A percentile compares a stretch with the other conserved stretches of the same genome.
Evolutionary conservation across 1,284 basidiomycete genomes (phyloP).

Genomic region (Pascua sp.): DNA sequence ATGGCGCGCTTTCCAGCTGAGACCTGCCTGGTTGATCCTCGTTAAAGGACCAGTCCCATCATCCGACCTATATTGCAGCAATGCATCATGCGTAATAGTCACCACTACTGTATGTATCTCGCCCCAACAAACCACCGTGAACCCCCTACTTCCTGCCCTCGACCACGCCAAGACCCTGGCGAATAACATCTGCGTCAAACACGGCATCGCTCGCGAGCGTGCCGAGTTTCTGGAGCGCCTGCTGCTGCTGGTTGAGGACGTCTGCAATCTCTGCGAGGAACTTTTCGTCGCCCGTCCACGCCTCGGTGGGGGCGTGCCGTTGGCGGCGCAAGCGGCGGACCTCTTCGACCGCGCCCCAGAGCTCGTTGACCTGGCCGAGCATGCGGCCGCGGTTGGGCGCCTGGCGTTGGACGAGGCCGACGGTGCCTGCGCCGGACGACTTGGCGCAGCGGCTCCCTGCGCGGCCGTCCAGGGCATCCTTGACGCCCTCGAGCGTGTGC

Average conservation of each 20-base stretch:
- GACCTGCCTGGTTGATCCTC: too few relatives aligned
- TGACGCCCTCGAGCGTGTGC: conserved; percentile 66
- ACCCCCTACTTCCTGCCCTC: conserved; percentile 14
- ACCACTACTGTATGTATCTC: not conserved
- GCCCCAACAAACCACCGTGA: not conserved
- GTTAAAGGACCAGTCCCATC: too few relatives aligned
- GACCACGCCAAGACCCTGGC: conserved; percentile 21
- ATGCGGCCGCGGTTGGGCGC: conserved; percentile 41
- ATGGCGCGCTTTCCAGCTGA: too few relatives aligned
- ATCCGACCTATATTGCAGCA: too few relatives aligned
- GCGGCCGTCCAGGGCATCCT: conserved; percentile 63
- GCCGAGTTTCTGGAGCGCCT: conserved; percentile 72
- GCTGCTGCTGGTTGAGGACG: conserved; percentile 74
- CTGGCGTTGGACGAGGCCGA: conserved; percentile 10
- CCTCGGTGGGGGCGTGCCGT: conserved; percentile 51
- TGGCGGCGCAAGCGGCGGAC: conserved; percentile 53
- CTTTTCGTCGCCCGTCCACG: conserved; percentile 81
- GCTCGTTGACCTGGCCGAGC: conserved; percentile 67
- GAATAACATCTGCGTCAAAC: conserved; percentile 68
- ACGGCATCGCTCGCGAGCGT: conserved; percentile 65
- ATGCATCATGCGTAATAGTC: too few relatives aligned
- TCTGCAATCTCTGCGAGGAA: conserved; percentile 71
- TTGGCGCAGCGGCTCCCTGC: conserved; percentile 19
- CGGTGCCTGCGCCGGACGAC: conserved; percentile 2
- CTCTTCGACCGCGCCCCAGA: conserved; percentile 82